Evolutionary conservation across 78 protist species (phyloP), one percentile per base, ranked within the genome.

Genomic region (Polysphondylium violaceum): DNA sequence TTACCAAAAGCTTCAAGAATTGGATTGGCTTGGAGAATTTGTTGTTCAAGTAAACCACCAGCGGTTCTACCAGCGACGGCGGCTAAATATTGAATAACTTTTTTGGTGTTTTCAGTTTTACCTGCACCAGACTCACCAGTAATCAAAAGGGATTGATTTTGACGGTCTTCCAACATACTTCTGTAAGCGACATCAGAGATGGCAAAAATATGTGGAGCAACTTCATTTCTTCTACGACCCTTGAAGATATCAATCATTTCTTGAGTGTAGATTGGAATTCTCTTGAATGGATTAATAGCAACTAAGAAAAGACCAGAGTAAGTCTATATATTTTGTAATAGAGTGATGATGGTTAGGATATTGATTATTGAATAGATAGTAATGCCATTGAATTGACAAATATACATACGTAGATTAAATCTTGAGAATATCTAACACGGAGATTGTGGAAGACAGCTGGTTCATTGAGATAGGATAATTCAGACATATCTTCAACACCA

Each of bases 121-220:
- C 99, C 99, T 0, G 99, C 99, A 50, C 99, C 99, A 53, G 98
- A 96, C 74, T 98, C 99, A 56, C 98, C 98, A 47, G 98, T 96
- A 76, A 95, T 91, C 47, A 96, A 93, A 8, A 96, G 76, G 8
- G 98, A 95, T 78, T 96, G 98, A 76, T 96, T 95, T 61, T 89
- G 83, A 51, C 83, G 93, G 27, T 87, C 77, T 12, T 88, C 92
- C 36, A 96, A 68, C 98, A 97, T 97, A 76, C 61, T 31, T 12
- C 97, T 92, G 96, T 95, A 97, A 33, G 98, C 97, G 19, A 38
- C 68, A 86, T 97, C 98, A 5, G 96, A 81, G 11, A 95, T 67
- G 63, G 96, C 96, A 56, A 86, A 97, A 76, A 97, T 77, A 85
- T 97, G 98, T 41, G 98, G 98, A 2, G 97, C 96, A 38, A 92